Percentiles rank a stretch among this genome's conserved stretches.
Evolutionary conservation across 371 early-diverging fungal genomes (phyloP).

Genomic region (Apophysomyces trapeziformis): DNA sequence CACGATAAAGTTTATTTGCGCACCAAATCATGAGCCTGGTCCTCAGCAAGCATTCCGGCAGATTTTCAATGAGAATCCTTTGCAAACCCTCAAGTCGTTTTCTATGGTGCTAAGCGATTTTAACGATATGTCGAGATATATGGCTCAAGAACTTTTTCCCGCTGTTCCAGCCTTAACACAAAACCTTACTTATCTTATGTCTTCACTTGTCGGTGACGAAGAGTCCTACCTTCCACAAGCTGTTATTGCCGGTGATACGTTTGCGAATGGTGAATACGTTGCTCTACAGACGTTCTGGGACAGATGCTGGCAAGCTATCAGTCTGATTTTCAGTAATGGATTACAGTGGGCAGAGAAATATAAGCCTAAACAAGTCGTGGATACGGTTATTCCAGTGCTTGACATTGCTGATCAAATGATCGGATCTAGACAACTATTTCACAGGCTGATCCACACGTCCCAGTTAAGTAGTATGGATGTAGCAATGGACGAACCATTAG

Average conservation of each 20-base stretch:
- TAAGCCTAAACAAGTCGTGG: slow-evolving; percentile 35
- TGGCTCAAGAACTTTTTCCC: slow-evolving; percentile 6
- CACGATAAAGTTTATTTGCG: not conserved
- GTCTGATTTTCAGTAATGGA: slow-evolving; percentile 28
- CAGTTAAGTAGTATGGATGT: slow-evolving; percentile 9
- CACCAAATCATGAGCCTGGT: not conserved
- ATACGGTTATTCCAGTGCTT: slow-evolving; percentile 32
- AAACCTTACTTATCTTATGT: slow-evolving; percentile 8
- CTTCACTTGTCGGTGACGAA: slow-evolving; percentile 23
- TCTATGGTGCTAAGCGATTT: slow-evolving; percentile 30
- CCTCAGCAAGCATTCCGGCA: slow-evolving; percentile 4
- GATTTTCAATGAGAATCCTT: slow-evolving; percentile 10
- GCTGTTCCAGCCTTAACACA: slow-evolving; percentile 1
- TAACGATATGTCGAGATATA: slow-evolving; percentile 24
- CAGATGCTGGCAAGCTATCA: slow-evolving; percentile 35
- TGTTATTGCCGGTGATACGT: slow-evolving; percentile 11
- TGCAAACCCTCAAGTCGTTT: slow-evolving; percentile 24
- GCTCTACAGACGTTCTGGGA: slow-evolving; percentile 39
- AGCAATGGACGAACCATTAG: slow-evolving; percentile 13
- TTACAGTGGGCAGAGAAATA: slow-evolving; percentile 41
- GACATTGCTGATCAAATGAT: slow-evolving; percentile 35
- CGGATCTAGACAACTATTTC: slow-evolving; percentile 27
- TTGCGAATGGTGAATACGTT: slow-evolving; percentile 26
- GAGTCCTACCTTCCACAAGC: slow-evolving; percentile 21
- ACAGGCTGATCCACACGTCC: slow-evolving; percentile 19